These are phyloP conservation scores for Lentithecium fluviatile DNA, from an alignment of 495 filamentous ascomycete species.

Conservation along the genomic window DNA sequence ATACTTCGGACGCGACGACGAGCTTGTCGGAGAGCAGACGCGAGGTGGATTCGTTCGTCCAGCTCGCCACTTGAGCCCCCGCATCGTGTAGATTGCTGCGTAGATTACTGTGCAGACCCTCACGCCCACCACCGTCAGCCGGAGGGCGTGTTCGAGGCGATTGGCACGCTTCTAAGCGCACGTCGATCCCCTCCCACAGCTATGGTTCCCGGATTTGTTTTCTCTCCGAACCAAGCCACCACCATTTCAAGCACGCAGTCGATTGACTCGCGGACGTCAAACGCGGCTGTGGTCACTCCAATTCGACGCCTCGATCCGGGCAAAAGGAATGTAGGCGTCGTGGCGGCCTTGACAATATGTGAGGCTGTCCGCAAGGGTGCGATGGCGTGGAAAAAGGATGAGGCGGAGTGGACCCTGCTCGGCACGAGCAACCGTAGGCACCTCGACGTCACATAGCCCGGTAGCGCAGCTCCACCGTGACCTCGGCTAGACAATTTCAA, in stretches of 20 bases:
- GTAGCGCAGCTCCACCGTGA: background rate
- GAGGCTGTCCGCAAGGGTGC: slow-evolving; percentile 5
- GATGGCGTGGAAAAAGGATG: background rate
- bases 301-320: too few species aligned
- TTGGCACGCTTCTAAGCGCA: background rate
- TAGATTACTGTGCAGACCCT: too few species aligned
- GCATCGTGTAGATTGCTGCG: too few species aligned
- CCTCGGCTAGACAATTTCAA: too few species aligned
- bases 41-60: too few species aligned
- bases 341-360: background rate
- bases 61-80: too few species aligned
- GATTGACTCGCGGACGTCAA: background rate
- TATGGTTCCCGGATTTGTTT: slow-evolving; percentile 23
- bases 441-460: background rate
- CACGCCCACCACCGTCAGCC: background rate
- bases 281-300: background rate
- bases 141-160: too few species aligned
- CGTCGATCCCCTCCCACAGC: slow-evolving; percentile 24
- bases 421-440: background rate
- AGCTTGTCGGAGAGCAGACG: too few species aligned
- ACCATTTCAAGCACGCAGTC: too few species aligned
- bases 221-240: slow-evolving; percentile 2
- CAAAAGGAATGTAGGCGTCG: background rate
- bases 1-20: too few species aligned
- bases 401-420: background rate